Evolutionary conservation across 2,329 filamentous ascomycete genomes (phyloP).

Genomic region (Corinectria fuckeliana): DNA sequence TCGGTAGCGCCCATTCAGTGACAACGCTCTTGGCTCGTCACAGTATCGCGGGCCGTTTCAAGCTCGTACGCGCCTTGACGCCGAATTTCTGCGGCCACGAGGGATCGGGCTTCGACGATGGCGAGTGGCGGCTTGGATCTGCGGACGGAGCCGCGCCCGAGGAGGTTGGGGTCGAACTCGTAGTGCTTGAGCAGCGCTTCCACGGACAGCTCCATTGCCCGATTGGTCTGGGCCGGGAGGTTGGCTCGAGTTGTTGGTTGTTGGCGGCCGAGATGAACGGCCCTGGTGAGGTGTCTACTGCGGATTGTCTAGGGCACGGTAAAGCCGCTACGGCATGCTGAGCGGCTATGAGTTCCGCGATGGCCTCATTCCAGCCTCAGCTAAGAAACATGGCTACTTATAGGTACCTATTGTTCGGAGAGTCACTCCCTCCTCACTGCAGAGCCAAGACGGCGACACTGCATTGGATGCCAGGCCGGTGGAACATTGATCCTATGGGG

Average conservation of each 20-base stretch:
- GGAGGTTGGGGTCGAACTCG: conserved; percentile 25
- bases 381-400: neutral
- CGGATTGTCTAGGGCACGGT: neutral
- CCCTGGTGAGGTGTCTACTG: neutral
- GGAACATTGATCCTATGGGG: neutral
- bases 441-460: conserved; percentile 36
- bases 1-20: no score
- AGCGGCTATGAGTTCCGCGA: neutral
- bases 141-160: conserved; percentile 38
- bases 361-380: neutral
- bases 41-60: no score
- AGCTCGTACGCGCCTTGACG: conserved; percentile 39
- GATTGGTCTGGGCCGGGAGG: neutral
- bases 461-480: neutral
- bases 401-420: conserved; percentile 35
- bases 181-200: conserved; percentile 39
- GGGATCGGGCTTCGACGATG: conserved; percentile 47
- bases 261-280: neutral
- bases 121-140: conserved; percentile 31
- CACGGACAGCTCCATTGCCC: conserved; percentile 29
- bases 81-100: conserved; percentile 46
- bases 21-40: no score
- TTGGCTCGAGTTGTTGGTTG: neutral
- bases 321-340: neutral
- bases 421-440: conserved; percentile 53